Evolutionary conservation across 352 stramenopile species (phyloP), one percentile per base, ranked within the genome.

Genomic region (Globisporangium yorkense): DNA sequence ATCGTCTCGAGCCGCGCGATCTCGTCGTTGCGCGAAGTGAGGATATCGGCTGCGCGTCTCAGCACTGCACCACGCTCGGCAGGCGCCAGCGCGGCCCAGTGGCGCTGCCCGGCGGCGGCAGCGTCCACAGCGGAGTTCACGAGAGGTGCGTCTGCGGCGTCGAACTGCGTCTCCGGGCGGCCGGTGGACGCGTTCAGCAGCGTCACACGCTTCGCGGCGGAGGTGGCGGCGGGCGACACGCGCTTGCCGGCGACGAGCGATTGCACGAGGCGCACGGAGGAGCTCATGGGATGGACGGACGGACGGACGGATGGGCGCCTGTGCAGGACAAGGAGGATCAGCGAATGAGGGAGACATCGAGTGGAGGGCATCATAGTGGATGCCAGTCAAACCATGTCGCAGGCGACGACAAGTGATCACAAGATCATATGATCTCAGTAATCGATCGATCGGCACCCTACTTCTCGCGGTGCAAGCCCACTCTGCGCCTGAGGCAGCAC

Each of bases 191-290:
- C 75, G 59, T 90, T 88, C 31, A 89, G 43, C 43, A 94, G 69
- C 55, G 72, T 87, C 60, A 83, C 75, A 12, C 54, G 55, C 46
- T 65, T 51, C 8, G 63, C 46, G 1, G 52, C 54, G 21, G 56
- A 59, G 5, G 31, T 47, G 13, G 58, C 46, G 5, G 59, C 49
- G 5, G 70, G 51, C 0, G 60, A 51, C 39, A 84, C 75, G 60
- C 71, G 84, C 55, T 78, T 80, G 68, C 83, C 83, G 56, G 89
- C 77, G 58, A 92, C 68, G 72, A 90, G 87, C n/a, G 77, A 87
- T 61, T 84, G 72, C 54, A 89, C 57, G n/a, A 52, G 24, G 33
- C 57, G 51, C 27, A 53, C 39, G 27, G 33, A 37, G 33, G 6
- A 12, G 33, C 44, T 46, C 48, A 62, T 53, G 61, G 55, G 20